phyloP scores from a whole-genome alignment of 257 asterid genomes.

The Solanum virginianum region DNA sequence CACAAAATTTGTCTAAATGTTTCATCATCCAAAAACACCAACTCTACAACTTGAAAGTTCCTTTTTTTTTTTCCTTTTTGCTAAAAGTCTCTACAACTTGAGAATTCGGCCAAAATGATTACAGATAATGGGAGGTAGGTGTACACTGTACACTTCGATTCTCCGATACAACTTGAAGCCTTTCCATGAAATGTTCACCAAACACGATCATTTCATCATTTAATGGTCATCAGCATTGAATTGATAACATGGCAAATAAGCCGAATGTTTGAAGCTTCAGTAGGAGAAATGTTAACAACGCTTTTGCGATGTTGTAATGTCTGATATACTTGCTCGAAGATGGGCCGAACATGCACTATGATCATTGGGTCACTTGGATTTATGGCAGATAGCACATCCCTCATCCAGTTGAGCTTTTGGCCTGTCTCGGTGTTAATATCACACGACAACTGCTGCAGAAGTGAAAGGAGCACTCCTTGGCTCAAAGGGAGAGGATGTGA shows the following conservation, averaged over 20 bases:
- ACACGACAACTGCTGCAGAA: slow-evolving; percentile 82
- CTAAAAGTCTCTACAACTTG: background rate
- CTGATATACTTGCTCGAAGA: slow-evolving; percentile 93
- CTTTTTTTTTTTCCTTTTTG: background rate
- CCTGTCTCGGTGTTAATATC: slow-evolving; percentile 56
- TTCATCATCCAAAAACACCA: background rate
- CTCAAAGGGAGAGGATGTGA: slow-evolving; percentile 76
- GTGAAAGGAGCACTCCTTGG: slow-evolving; percentile 94
- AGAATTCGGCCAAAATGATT: background rate
- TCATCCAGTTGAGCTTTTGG: slow-evolving; percentile 77
- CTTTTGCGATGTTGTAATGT: slow-evolving; percentile 62
- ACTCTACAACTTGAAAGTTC: background rate
- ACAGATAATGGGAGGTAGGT: background rate
- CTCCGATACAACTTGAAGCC: slow-evolving; percentile 1
- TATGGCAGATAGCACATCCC: slow-evolving; percentile 63
- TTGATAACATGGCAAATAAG: slow-evolving; percentile 77
- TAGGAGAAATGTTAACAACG: slow-evolving; percentile 32
- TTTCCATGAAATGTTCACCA: background rate
- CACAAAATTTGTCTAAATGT: background rate
- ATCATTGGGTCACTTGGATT: slow-evolving; percentile 77
- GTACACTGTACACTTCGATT: background rate
- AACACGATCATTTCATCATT: slow-evolving; percentile 21
- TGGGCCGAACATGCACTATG: slow-evolving; percentile 65
- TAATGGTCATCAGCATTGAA: slow-evolving; percentile 70
- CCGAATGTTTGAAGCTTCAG: slow-evolving; percentile 59